Conservation (phyloP, 805 yeast species). For the Kodamaea leandrae region DNA sequence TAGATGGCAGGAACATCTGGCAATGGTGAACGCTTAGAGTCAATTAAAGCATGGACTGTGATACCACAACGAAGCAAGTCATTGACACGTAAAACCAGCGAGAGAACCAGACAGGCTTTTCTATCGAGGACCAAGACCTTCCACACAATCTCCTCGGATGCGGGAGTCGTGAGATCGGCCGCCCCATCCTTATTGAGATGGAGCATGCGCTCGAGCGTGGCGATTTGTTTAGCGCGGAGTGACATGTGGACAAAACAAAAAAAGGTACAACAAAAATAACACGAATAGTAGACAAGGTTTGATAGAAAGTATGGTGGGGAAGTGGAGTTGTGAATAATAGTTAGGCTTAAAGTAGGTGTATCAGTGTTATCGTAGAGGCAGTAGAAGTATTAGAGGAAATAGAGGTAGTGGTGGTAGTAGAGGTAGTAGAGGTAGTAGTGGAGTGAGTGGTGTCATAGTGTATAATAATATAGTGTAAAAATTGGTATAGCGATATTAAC, state of each 20-base stretch:
- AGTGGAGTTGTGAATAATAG: not conserved
- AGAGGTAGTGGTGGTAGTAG: not conserved
- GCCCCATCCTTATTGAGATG: slow-evolving; percentile 68
- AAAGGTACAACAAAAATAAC: not conserved
- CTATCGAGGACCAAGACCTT: slow-evolving; percentile 83
- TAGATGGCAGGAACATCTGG: slow-evolving; percentile 95
- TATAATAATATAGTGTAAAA: no score
- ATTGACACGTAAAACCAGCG: slow-evolving; percentile 88
- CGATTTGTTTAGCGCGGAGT: slow-evolving; percentile 27
- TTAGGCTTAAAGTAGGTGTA: no score
- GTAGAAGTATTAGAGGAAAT: not conserved
- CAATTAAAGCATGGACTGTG: slow-evolving; percentile 80
- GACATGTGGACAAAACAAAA: slow-evolving; percentile 7
- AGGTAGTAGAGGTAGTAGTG: not conserved
- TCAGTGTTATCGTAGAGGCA: no score
- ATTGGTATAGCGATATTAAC: no score
- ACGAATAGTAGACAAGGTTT: not conserved
- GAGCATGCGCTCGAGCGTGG: slow-evolving; percentile 72
- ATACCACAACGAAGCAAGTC: slow-evolving; percentile 88
- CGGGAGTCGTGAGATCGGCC: slow-evolving; percentile 52
- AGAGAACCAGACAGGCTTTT: slow-evolving; percentile 78
- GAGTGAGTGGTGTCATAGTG: not conserved
- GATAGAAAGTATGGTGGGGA: not conserved
- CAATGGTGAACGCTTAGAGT: slow-evolving; percentile 70
- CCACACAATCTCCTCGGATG: slow-evolving; percentile 76